Conservation (phyloP, 352 stramenopile species). For the Blastocystis sp. region DNA sequence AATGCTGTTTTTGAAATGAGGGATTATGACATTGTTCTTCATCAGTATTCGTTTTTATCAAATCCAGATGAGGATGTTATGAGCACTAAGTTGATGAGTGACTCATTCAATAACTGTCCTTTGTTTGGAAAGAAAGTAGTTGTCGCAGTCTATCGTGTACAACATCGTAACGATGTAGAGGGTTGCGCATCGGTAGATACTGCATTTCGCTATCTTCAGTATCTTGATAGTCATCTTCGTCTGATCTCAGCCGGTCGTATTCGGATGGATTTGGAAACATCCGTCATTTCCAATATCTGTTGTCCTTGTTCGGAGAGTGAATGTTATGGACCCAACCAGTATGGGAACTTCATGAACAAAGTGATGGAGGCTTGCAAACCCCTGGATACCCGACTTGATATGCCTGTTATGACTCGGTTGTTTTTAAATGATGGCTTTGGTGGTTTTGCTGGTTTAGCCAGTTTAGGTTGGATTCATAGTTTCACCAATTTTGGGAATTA, state of each 20-base stretch:
- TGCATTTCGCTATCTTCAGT: slow-evolving; percentile 26
- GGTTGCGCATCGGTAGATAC: slow-evolving; percentile 25
- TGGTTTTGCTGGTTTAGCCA: slow-evolving; percentile 28
- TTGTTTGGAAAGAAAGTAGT: slow-evolving; percentile 59
- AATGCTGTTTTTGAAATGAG: not conserved
- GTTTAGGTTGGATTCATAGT: not conserved
- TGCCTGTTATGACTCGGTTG: slow-evolving; percentile 11
- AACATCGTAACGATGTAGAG: slow-evolving; percentile 32
- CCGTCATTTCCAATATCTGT: slow-evolving; percentile 48
- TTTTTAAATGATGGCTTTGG: slow-evolving; percentile 49
- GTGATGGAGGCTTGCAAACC: not conserved
- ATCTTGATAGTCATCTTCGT: slow-evolving; percentile 35
- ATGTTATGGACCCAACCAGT: slow-evolving; percentile 44
- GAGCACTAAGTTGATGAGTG: not conserved
- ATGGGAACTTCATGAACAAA: slow-evolving; percentile 41
- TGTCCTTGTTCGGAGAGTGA: slow-evolving; percentile 43
- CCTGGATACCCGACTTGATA: slow-evolving; percentile 3
- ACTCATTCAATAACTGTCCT: slow-evolving; percentile 28
- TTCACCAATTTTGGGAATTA: slow-evolving; percentile 55
- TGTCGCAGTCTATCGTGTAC: slow-evolving; percentile 42
- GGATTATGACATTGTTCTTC: not conserved
- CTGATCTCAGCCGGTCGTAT: slow-evolving; percentile 16
- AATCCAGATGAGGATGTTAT: slow-evolving; percentile 2
- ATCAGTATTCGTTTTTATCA: slow-evolving; percentile 22
- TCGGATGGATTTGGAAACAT: slow-evolving; percentile 35